Conservation (phyloP, 2,329 filamentous ascomycete species). For the Aspergillus ruber region DNA sequence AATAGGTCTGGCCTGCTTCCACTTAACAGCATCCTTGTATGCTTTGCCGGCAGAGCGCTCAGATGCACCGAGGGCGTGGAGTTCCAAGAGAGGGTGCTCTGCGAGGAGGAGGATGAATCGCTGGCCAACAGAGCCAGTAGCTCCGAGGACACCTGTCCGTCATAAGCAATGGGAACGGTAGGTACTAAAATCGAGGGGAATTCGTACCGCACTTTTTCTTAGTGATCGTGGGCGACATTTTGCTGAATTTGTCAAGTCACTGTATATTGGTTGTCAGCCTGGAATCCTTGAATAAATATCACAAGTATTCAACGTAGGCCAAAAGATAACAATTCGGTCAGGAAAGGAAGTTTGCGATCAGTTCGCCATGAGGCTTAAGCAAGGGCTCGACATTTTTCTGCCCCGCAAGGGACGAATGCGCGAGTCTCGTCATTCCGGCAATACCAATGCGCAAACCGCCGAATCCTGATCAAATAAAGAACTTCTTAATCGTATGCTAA, state of each 20-base stretch:
- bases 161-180: conserved; percentile 10
- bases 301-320: background rate
- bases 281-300: background rate
- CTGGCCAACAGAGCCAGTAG: conserved; percentile 90
- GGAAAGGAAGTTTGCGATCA: background rate
- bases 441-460: background rate
- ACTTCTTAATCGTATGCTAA: background rate
- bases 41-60: conserved; percentile 84
- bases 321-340: background rate
- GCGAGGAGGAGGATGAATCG: conserved; percentile 90
- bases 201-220: conserved; percentile 37
- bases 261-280: background rate
- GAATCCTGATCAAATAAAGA: background rate
- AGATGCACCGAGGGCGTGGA: conserved; percentile 86
- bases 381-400: background rate
- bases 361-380: background rate
- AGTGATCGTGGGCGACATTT: conserved; percentile 25
- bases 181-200: background rate
- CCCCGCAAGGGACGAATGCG: background rate
- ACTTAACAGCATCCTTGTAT: conserved; percentile 87
- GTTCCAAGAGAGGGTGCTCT: conserved; percentile 76
- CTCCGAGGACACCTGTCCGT: conserved; percentile 66
- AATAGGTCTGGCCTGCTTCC: conserved; percentile 89
- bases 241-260: conserved; percentile 1
- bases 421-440: background rate